Conservation (phyloP, 768 basidiomycete species). For the Hortiboletus campestris region DNA sequence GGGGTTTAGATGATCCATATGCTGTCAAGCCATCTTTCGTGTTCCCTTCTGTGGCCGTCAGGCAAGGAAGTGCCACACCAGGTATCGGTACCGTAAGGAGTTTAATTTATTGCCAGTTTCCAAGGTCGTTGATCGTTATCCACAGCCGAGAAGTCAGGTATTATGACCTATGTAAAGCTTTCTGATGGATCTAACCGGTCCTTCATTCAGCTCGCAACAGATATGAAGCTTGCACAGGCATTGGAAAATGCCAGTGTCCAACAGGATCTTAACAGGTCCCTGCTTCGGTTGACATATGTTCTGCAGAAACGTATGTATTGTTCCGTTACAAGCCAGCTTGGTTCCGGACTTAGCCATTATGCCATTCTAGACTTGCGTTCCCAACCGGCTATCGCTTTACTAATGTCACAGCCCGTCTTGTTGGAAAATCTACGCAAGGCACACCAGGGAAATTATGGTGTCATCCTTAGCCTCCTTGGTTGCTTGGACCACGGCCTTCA, state of each 20-base stretch:
- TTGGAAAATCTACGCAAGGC: constrained; percentile 88
- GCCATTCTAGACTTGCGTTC: constrained; percentile 60
- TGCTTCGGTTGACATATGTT: constrained; percentile 76
- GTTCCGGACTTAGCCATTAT: neutral
- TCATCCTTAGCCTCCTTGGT: constrained; percentile 90
- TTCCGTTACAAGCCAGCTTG: neutral
- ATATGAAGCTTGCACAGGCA: constrained; percentile 57
- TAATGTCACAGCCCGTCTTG: constrained; percentile 75
- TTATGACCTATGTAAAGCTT: neutral
- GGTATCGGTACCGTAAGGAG: constrained; percentile 49
- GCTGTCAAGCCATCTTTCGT: constrained; percentile 35
- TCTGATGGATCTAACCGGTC: constrained; percentile 8
- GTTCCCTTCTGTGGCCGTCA: constrained; percentile 8
- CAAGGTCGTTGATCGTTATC: constrained; percentile 3
- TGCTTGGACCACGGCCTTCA: constrained; percentile 83
- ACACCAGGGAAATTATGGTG: constrained; percentile 87
- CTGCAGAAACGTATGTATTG: constrained; percentile 66
- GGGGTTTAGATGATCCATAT: constrained; percentile 80
- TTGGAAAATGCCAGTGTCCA: constrained; percentile 77
- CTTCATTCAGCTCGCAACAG: constrained; percentile 41
- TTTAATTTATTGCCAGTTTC: neutral
- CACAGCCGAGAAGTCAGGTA: constrained; percentile 32
- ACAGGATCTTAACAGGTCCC: constrained; percentile 72
- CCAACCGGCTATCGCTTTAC: constrained; percentile 78
- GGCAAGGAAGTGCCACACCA: constrained; percentile 29